phyloP scores from a whole-genome alignment of 495 filamentous ascomycete species.

The Podospora appendiculata region DNA sequence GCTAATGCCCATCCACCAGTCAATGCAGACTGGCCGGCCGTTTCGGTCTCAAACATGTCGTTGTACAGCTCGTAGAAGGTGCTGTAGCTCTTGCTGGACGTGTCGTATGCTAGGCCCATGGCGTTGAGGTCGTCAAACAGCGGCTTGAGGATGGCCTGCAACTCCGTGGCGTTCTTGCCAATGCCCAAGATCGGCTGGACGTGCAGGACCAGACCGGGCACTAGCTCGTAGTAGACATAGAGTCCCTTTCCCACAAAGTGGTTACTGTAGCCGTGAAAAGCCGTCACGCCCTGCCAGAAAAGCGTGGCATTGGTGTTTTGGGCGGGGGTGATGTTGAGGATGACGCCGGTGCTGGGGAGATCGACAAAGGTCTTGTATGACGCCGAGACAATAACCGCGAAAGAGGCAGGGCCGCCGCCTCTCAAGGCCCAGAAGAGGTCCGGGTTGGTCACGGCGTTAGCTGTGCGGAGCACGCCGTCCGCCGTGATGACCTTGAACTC shows the following conservation, averaged over 20 bases:
- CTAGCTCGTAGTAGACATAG: slow-evolving; percentile 42
- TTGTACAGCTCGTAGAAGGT: slow-evolving; percentile 41
- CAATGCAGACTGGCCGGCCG: slow-evolving; percentile 32
- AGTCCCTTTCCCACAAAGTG: slow-evolving; percentile 33
- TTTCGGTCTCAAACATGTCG: slow-evolving; percentile 40
- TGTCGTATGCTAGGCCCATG: slow-evolving; percentile 27
- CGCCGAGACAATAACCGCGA: slow-evolving; percentile 46
- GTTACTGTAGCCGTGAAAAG: slow-evolving; percentile 38
- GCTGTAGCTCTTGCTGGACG: slow-evolving; percentile 21
- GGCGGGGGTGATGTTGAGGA: slow-evolving; percentile 31
- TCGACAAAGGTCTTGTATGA: slow-evolving; percentile 43
- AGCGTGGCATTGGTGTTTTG: slow-evolving; percentile 24
- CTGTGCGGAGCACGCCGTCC: slow-evolving; percentile 44
- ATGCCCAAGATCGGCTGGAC: slow-evolving; percentile 38
- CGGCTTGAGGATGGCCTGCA: slow-evolving; percentile 34
- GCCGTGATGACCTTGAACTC: slow-evolving; percentile 51
- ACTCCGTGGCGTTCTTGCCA: slow-evolving; percentile 30
- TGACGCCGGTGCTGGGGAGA: slow-evolving; percentile 28
- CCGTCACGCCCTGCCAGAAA: slow-evolving; percentile 37
- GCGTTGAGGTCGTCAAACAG: slow-evolving; percentile 35
- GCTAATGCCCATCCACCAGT: slow-evolving; percentile 41
- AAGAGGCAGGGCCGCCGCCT: slow-evolving; percentile 52
- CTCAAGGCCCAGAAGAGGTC: slow-evolving; percentile 62
- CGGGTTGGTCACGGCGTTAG: slow-evolving; percentile 38
- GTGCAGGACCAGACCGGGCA: slow-evolving; percentile 19